A percentile compares a stretch with the other conserved stretches of the same genome.
Conservation (phyloP, 2,329 filamentous ascomycete species). For the Simplicillium aogashimaense region DNA sequence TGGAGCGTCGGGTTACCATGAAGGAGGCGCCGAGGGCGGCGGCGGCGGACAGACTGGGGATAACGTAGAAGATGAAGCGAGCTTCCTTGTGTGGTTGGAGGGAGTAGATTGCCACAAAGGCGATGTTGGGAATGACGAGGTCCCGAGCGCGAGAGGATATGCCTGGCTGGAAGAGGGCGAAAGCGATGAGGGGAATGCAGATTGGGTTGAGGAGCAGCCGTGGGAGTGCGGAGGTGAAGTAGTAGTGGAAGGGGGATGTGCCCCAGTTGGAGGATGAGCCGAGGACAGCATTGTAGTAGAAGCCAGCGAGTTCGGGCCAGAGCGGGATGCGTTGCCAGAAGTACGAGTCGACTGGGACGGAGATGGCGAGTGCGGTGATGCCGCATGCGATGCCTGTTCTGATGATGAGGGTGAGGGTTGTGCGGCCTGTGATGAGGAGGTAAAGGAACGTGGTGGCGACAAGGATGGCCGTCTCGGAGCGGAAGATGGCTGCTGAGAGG, state of each 20-base stretch:
- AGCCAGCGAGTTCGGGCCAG: conserved; percentile 86
- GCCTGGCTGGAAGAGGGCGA: conserved; percentile 38
- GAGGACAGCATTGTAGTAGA: conserved; percentile 82
- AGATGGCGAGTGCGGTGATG: conserved; percentile 54
- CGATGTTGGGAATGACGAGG: conserved; percentile 55
- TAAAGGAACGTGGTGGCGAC: conserved; percentile 58
- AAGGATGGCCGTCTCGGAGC: conserved; percentile 78
- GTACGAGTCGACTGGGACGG: conserved; percentile 75
- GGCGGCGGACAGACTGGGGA: conserved; percentile 71
- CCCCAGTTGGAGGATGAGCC: conserved; percentile 85
- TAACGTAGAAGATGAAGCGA: conserved; percentile 83
- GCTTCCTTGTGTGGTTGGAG: conserved; percentile 91
- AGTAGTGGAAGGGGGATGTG: conserved; percentile 74
- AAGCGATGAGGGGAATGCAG: conserved; percentile 42
- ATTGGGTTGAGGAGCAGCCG: conserved; percentile 77
- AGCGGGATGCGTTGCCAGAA: conserved; percentile 74
- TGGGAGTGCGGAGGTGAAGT: conserved; percentile 73
- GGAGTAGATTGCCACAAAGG: conserved; percentile 74
- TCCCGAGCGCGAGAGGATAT: conserved; percentile 31
- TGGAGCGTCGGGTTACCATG: conserved; percentile 56
- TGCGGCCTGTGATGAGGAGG: conserved; percentile 46
- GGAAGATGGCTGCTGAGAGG: conserved; percentile 73
- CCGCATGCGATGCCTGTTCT: conserved; percentile 57
- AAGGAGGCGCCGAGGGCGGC: conserved; percentile 65
- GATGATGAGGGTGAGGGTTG: conserved; percentile 48